Evolutionary conservation across 192 early-diverging fungal species (phyloP).

Genomic region (Coemansia sp.): DNA sequence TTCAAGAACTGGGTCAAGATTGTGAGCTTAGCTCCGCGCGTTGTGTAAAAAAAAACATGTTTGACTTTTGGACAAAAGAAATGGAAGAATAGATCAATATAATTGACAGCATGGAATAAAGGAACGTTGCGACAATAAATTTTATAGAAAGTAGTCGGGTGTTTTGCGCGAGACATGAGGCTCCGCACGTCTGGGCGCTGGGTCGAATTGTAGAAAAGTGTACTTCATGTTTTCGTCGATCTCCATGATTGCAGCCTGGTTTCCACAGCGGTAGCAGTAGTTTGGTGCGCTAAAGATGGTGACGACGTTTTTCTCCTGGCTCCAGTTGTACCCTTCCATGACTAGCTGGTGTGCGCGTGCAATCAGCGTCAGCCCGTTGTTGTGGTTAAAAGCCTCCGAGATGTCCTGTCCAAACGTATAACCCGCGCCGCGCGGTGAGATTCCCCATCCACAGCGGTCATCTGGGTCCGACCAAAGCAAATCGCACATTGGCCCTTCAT

Average conservation of each 20-base stretch:
- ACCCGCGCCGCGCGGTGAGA: conserved; percentile 81
- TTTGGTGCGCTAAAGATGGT: conserved; percentile 99
- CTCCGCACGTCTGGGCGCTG: conserved; percentile 94
- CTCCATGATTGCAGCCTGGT: conserved; percentile 99
- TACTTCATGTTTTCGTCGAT: conserved; percentile 99
- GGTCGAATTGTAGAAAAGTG: conserved; percentile 98
- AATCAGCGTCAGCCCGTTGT: conserved; percentile 95
- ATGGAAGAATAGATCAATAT: neutral
- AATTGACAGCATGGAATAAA: conserved; percentile 3
- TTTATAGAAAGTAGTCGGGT: conserved; percentile 97
- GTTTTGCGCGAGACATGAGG: conserved; percentile 97
- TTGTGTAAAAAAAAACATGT: conserved; percentile 51
- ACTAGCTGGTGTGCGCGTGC: conserved; percentile 93
- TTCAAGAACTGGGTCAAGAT: conserved; percentile 97
- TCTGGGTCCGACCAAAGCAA: conserved; percentile 87
- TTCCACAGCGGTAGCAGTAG: conserved; percentile 99
- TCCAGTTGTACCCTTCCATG: conserved; percentile 99
- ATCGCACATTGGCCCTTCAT: conserved; percentile 87
- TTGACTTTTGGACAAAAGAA: too few species aligned
- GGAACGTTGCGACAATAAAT: neutral
- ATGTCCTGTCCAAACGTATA: conserved; percentile 91
- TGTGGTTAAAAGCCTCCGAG: conserved; percentile 85
- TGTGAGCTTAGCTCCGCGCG: conserved; percentile 85
- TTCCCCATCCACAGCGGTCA: conserved; percentile 84
- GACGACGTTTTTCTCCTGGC: conserved; percentile 96